A percentile compares a stretch with the other conserved stretches of the same genome.
Evolutionary conservation across 2,329 filamentous ascomycete species (phyloP).

Genomic region (Phoma sp.): DNA sequence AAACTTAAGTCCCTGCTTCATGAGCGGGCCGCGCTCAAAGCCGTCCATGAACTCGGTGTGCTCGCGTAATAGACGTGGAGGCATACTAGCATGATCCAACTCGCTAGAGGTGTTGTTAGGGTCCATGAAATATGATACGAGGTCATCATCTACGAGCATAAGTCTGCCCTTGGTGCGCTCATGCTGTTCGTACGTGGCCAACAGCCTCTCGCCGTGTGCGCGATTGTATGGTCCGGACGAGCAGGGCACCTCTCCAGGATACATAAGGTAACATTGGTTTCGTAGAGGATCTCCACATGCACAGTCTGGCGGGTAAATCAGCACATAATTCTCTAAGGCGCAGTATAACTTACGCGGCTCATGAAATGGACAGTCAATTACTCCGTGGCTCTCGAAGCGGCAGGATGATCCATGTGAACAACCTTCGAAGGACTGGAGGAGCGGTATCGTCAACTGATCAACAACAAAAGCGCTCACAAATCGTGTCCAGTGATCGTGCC

Average conservation of each 20-base stretch:
- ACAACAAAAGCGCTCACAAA: constrained; percentile 22
- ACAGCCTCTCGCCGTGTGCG: constrained; percentile 26
- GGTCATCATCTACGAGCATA: constrained; percentile 35
- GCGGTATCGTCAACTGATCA: constrained; percentile 26
- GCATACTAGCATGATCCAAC: constrained; percentile 6
- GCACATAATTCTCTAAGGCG: background rate
- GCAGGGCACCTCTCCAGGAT: constrained; percentile 18
- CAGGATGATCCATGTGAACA: constrained; percentile 23
- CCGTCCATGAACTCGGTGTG: constrained; percentile 17
- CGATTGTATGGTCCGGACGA: constrained; percentile 32
- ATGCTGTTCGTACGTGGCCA: constrained; percentile 24
- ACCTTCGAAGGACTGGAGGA: background rate
- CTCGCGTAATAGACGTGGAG: constrained; percentile 22
- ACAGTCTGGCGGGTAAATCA: constrained; percentile 15
- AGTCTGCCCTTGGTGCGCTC: constrained; percentile 25
- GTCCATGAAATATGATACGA: constrained; percentile 22
- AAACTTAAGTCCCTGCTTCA: constrained; percentile 28
- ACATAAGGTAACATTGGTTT: constrained; percentile 29
- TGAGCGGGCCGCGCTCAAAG: constrained; percentile 18
- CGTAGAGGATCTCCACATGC: constrained; percentile 27
- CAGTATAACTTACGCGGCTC: constrained; percentile 21
- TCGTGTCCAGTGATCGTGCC: constrained; percentile 30
- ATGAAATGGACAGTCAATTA: constrained; percentile 34
- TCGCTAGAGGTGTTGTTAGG: background rate
- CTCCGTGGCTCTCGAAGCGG: constrained; percentile 20